Percentiles rank a stretch among this genome's conserved stretches.
Evolutionary conservation across 1,139 yeast genomes (phyloP).

Genomic region (Protomyces gravidus): DNA sequence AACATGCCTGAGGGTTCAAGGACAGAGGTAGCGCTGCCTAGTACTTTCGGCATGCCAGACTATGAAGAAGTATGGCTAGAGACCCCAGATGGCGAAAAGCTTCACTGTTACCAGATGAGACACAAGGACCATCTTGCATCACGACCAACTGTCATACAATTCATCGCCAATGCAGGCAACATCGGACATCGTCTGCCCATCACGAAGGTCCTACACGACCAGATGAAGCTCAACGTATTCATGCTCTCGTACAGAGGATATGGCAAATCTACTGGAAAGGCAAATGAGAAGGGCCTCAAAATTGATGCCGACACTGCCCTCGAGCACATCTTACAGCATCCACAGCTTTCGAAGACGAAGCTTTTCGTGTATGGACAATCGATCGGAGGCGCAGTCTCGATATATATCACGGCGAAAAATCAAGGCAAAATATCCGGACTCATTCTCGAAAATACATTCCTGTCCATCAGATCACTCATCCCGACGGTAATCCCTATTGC

Average conservation of each 20-base stretch:
- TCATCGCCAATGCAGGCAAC: conserved; percentile 95
- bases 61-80: conserved; percentile 58
- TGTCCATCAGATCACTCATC: conserved; percentile 70
- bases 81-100: conserved; percentile 62
- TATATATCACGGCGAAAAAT: conserved; percentile 62
- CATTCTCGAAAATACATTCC: conserved; percentile 80
- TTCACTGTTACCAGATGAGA: conserved; percentile 41
- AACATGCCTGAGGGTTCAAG: conserved; percentile 69
- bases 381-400: conserved; percentile 91
- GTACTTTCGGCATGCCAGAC: conserved; percentile 56
- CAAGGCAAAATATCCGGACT: conserved; percentile 52
- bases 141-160: conserved; percentile 60
- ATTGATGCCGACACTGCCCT: conserved; percentile 73
- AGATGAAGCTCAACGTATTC: conserved; percentile 65
- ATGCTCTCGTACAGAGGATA: conserved; percentile 39
- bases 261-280: conserved; percentile 74
- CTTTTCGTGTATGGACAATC: conserved; percentile 80
- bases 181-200: conserved; percentile 89
- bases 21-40: conserved; percentile 73
- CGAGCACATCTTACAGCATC: conserved; percentile 53
- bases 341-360: conserved; percentile 51
- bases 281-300: conserved; percentile 77
- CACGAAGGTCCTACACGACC: conserved; percentile 62
- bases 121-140: conserved; percentile 41
- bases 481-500: conserved; percentile 74